Evolutionary conservation across 352 stramenopile species (phyloP).

Genomic region (Peronospora farinosa): DNA sequence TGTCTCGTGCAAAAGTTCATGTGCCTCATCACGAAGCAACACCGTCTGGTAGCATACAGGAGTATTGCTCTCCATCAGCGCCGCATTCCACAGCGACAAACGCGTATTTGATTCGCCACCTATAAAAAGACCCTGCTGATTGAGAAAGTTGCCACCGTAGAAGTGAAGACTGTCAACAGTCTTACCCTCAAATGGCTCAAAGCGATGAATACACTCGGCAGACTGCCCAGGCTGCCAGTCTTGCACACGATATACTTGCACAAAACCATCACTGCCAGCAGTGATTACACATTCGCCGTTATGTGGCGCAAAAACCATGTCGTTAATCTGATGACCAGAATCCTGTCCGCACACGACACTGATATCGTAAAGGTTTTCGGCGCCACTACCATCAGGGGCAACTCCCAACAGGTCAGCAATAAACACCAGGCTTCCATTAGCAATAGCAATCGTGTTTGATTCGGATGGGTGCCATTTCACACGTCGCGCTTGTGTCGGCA

Average conservation of each 20-base stretch:
- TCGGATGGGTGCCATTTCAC: slow-evolving; percentile 80
- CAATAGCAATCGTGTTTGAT: slow-evolving; percentile 66
- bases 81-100: slow-evolving; percentile 35
- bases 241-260: slow-evolving; percentile 72
- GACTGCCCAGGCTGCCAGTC: slow-evolving; percentile 39
- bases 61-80: slow-evolving; percentile 47
- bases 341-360: slow-evolving; percentile 70
- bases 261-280: slow-evolving; percentile 65
- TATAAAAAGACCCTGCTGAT: slow-evolving; percentile 49
- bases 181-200: slow-evolving; percentile 70
- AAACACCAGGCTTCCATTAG: slow-evolving; percentile 58
- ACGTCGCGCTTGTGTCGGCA: slow-evolving; percentile 52
- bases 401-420: slow-evolving; percentile 55
- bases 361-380: slow-evolving; percentile 58
- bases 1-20: slow-evolving; percentile 45
- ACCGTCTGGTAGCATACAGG: slow-evolving; percentile 64
- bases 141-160: slow-evolving; percentile 43
- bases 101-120: slow-evolving; percentile 60
- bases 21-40: slow-evolving; percentile 32
- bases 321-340: slow-evolving; percentile 56
- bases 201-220: slow-evolving; percentile 66
- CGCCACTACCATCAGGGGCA: slow-evolving; percentile 27
- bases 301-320: slow-evolving; percentile 63
- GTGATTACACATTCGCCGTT: slow-evolving; percentile 54
- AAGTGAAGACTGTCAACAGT: slow-evolving; percentile 69